Conservation (phyloP, 441 rosid species). For the Mallotus japonicus region DNA sequence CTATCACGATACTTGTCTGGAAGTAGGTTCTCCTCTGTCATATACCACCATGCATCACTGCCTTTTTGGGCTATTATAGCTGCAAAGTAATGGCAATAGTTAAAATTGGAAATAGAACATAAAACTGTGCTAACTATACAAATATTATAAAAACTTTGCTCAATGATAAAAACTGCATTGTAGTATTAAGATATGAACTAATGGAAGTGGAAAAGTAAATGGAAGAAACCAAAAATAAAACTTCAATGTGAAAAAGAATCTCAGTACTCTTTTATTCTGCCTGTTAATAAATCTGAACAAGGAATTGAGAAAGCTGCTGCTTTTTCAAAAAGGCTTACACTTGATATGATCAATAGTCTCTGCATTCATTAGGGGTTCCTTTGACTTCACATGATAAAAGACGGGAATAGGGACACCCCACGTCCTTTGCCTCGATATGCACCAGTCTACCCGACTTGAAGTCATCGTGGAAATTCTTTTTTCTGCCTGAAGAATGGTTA, state of each 20-base stretch:
- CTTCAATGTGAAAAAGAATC: not conserved
- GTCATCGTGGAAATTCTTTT: conserved; percentile 95
- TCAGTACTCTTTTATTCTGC: not conserved
- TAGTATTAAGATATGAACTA: conserved; percentile 8
- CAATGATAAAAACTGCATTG: not conserved
- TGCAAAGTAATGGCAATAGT: conserved; percentile 31
- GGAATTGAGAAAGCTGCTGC: conserved; percentile 10
- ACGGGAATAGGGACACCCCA: conserved; percentile 99
- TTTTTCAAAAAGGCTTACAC: conserved; percentile 48
- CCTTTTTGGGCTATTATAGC: conserved; percentile 83
- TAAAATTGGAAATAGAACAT: conserved; percentile 9
- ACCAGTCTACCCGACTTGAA: conserved; percentile 95
- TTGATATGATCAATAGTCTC: conserved; percentile 83
- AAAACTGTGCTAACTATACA: not conserved
- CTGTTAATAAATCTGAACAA: not conserved
- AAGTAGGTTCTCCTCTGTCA: conserved; percentile 82
- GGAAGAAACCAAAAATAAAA: conserved; percentile 9
- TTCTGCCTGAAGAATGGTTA: conserved; percentile 56
- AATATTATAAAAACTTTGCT: not conserved
- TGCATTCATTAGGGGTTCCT: conserved; percentile 88
- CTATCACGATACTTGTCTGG: conserved; percentile 73
- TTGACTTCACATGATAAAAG: conserved; percentile 73
- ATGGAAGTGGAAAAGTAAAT: conserved; percentile 9
- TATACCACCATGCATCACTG: conserved; percentile 99
- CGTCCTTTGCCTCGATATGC: conserved; percentile 95